These are phyloP conservation scores for Xylariaceae sp. DNA, from an alignment of 2,329 filamentous ascomycete genomes.

Conservation along the genomic window DNA sequence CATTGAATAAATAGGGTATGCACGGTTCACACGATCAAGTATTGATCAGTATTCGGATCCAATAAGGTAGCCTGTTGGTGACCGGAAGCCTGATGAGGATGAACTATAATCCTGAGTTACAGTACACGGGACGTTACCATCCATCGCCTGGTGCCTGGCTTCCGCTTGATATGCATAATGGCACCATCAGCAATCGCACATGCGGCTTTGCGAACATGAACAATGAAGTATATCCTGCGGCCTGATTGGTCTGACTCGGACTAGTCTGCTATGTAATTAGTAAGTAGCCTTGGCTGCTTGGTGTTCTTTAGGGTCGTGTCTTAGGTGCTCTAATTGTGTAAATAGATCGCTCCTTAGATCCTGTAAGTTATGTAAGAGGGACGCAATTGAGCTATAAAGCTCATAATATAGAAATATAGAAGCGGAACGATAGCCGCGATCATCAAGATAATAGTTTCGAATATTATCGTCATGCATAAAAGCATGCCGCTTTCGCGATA, in stretches of 20 bases:
- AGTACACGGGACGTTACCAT: too few relatives aligned
- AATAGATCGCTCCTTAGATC: too few relatives aligned
- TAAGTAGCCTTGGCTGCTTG: too few relatives aligned
- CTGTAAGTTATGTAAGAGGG: too few relatives aligned
- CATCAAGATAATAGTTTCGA: background rate
- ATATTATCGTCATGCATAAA: background rate
- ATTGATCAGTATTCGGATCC: background rate
- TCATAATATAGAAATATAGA: background rate
- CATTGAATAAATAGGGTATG: background rate
- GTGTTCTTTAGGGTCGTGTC: background rate
- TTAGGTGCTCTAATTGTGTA: background rate
- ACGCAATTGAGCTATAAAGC: background rate
- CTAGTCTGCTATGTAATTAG: too few relatives aligned
- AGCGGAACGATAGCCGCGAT: background rate
- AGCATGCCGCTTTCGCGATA: background rate
- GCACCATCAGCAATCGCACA: background rate
- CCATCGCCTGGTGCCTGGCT: background rate
- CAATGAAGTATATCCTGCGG: background rate
- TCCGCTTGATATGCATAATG: background rate
- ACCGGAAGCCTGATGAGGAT: background rate
- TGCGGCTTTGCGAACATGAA: background rate
- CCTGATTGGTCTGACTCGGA: background rate
- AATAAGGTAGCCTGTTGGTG: background rate
- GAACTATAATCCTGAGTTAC: background rate
- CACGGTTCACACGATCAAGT: background rate